These are phyloP conservation scores for Fraxinus sp. DNA, from an alignment of 305 asterid species.

Conservation along the genomic window DNA sequence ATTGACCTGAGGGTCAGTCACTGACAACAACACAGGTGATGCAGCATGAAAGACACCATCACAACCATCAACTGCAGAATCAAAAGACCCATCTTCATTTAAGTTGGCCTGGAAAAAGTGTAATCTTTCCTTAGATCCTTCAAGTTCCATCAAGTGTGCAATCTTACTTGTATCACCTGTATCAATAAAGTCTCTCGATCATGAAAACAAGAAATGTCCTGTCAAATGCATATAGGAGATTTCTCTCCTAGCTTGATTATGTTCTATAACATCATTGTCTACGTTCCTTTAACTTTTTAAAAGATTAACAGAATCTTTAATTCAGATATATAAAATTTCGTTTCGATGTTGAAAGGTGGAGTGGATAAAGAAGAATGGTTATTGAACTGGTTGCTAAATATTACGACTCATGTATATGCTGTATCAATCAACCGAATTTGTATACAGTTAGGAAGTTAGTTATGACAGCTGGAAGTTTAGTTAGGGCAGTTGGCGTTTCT, in stretches of 20 bases:
- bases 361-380: background rate
- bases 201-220: background rate
- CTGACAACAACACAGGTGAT: slow-evolving; percentile 34
- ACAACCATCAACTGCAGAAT: slow-evolving; percentile 43
- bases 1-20: slow-evolving; percentile 26
- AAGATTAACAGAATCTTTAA: background rate
- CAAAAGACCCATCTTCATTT: slow-evolving; percentile 44
- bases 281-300: background rate
- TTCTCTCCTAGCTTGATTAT: background rate
- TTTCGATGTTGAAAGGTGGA: background rate
- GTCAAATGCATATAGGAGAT: background rate
- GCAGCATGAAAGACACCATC: slow-evolving; percentile 51
- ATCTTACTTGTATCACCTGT: slow-evolving; percentile 38
- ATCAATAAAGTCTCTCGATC: background rate
- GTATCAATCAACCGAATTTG: no score
- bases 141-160: slow-evolving; percentile 38
- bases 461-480: no score
- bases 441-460: no score
- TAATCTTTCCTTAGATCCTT: slow-evolving; percentile 49
- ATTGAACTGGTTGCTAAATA: background rate
- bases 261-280: background rate
- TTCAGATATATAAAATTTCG: background rate
- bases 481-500: no score
- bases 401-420: no score
- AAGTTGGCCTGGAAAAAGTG: slow-evolving; percentile 38